Percentiles rank a stretch among this genome's conserved stretches.
These are phyloP conservation scores for Trametopsis cervina DNA, from an alignment of 768 basidiomycete genomes.

Conservation along the genomic window DNA sequence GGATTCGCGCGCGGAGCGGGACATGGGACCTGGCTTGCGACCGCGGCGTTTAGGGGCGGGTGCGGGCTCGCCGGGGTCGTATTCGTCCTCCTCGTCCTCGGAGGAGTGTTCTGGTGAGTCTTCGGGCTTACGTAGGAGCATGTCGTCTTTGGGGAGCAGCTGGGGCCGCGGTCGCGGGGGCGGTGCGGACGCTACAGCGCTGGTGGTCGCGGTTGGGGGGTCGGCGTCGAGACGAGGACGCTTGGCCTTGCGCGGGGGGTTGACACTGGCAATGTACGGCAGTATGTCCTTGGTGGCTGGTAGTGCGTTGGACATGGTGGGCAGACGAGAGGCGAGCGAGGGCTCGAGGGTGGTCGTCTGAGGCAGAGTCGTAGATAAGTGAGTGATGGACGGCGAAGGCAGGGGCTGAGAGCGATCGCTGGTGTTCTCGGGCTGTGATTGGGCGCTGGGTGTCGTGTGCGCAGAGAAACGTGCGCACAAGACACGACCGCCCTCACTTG, in stretches of 20 bases:
- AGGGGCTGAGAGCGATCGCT: background rate
- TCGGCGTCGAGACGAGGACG: slow-evolving; percentile 24
- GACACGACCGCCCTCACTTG: slow-evolving; percentile 17
- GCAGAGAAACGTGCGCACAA: slow-evolving; percentile 14
- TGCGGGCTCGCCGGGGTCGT: slow-evolving; percentile 19
- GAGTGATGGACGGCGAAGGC: background rate
- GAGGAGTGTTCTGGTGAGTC: slow-evolving; percentile 9
- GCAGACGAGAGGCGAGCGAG: slow-evolving; percentile 1
- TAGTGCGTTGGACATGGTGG: slow-evolving; percentile 15
- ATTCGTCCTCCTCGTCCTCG: slow-evolving; percentile 26
- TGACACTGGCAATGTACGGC: slow-evolving; percentile 31
- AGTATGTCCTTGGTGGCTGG: slow-evolving; percentile 15
- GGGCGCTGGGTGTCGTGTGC: slow-evolving; percentile 20
- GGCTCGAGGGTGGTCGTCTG: slow-evolving; percentile 4
- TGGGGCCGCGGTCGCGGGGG: slow-evolving; percentile 13
- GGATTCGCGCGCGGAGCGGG: slow-evolving; percentile 74
- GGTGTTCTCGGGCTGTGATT: slow-evolving; percentile 6
- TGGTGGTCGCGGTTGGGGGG: slow-evolving; percentile 11
- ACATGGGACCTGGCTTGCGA: slow-evolving; percentile 62
- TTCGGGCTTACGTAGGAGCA: background rate
- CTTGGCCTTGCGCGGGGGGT: slow-evolving; percentile 41
- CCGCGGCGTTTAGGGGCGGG: slow-evolving; percentile 55
- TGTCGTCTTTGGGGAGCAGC: slow-evolving; percentile 18
- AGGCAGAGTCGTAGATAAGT: background rate
- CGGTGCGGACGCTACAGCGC: background rate